phyloP scores from a whole-genome alignment of 192 early-diverging fungal species.

The Gamsiella multidivaricata region DNA sequence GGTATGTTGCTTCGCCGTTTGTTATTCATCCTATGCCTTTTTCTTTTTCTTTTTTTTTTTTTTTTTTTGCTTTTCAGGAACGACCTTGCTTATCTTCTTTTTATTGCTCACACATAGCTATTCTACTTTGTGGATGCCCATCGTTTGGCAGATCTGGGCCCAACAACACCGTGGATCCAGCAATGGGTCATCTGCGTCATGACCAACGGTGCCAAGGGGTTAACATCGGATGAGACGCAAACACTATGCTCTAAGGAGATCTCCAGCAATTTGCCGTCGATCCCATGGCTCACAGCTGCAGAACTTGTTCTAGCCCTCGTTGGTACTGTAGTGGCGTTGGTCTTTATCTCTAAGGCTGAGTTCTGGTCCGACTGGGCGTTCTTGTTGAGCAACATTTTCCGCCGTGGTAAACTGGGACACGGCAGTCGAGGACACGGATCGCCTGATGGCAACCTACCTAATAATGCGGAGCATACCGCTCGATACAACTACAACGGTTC shows the following conservation, averaged over 20 bases:
- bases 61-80: too few species aligned
- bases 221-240: slow-evolving; percentile 22
- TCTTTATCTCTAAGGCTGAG: slow-evolving; percentile 38
- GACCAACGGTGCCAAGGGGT: not conserved
- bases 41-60: not conserved
- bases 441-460: not conserved
- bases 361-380: slow-evolving; percentile 44
- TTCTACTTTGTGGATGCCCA: slow-evolving; percentile 42
- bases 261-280: slow-evolving; percentile 21
- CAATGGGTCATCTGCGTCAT: slow-evolving; percentile 13
- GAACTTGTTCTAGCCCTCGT: slow-evolving; percentile 30
- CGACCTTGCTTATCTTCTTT: too few species aligned
- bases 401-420: slow-evolving; percentile 11
- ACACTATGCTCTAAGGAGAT: slow-evolving; percentile 10
- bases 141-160: not conserved
- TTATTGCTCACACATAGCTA: slow-evolving; percentile 16
- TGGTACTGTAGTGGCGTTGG: slow-evolving; percentile 23
- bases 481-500: not conserved
- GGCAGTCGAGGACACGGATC: slow-evolving; percentile 4
- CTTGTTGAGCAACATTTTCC: slow-evolving; percentile 13
- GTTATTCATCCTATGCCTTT: not conserved
- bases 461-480: not conserved
- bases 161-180: slow-evolving; percentile 18
- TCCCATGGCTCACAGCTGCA: slow-evolving; percentile 37
- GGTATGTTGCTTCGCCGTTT: slow-evolving; percentile 8